A percentile compares a stretch with the other conserved stretches of the same genome.
Conservation (phyloP, 345 rosid genomes). For the Geranium rotundifolium region DNA sequence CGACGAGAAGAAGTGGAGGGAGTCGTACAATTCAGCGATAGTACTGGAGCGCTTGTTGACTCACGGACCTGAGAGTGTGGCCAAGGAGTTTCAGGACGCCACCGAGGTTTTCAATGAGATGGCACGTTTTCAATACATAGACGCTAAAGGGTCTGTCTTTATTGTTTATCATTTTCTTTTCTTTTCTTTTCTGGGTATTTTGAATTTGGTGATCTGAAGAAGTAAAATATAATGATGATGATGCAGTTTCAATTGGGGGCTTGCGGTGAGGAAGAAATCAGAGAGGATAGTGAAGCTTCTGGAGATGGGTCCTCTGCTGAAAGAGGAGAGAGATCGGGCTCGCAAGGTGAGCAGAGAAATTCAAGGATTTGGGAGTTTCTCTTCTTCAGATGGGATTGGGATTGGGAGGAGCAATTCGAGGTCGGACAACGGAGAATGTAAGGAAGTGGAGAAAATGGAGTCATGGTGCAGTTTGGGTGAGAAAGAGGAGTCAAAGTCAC, state of each 20-base stretch:
- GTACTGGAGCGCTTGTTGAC: no score
- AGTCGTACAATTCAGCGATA: no score
- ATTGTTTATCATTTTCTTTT: not conserved
- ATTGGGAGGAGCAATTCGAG: conserved; percentile 47
- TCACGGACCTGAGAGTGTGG: no score
- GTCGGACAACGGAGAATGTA: conserved; percentile 18
- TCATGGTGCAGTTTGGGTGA: not conserved
- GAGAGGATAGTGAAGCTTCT: conserved; percentile 57
- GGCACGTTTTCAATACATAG: conserved; percentile 53
- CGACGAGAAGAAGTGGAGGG: no score
- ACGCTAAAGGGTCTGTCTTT: conserved; percentile 63
- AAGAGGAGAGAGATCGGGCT: conserved; percentile 66
- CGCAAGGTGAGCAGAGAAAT: conserved; percentile 75
- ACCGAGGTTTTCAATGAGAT: conserved; percentile 37
- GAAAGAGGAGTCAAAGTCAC: not conserved
- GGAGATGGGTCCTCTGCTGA: conserved; percentile 50
- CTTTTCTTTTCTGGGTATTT: not conserved
- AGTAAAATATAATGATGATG: not conserved
- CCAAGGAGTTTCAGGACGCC: conserved; percentile 58
- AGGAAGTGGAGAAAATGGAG: not conserved
- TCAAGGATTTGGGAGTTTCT: conserved; percentile 78
- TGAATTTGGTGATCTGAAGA: not conserved
- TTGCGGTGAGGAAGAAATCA: conserved; percentile 64
- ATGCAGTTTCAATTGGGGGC: conserved; percentile 86
- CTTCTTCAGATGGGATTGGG: conserved; percentile 23